Evolutionary conservation across 2,329 filamentous ascomycete genomes (phyloP).

Genomic region (Microcera coccophila): DNA sequence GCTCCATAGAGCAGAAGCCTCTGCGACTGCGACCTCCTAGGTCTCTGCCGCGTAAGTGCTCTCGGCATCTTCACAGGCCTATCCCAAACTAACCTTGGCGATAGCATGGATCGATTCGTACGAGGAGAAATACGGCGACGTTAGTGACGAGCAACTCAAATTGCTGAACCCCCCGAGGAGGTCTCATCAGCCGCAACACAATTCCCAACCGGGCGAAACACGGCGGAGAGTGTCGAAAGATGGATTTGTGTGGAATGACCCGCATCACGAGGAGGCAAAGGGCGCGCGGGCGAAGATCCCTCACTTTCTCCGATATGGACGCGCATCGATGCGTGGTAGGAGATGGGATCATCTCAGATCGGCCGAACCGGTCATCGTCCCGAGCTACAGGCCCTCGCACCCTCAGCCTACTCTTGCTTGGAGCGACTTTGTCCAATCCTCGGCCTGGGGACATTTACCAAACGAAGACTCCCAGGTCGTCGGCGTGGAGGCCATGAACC

Average conservation of each 20-base stretch:
- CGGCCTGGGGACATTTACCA: slow-evolving; percentile 45
- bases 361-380: slow-evolving; percentile 56
- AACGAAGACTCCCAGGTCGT: slow-evolving; percentile 49
- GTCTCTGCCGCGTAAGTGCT: slow-evolving; percentile 26
- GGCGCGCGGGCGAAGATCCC: slow-evolving; percentile 38
- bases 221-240: slow-evolving; percentile 45
- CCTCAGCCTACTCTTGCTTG: slow-evolving; percentile 44
- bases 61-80: slow-evolving; percentile 2
- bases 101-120: slow-evolving; percentile 51
- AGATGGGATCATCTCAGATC: slow-evolving; percentile 59
- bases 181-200: slow-evolving; percentile 40
- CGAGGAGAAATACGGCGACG: slow-evolving; percentile 38
- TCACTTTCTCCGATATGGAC: slow-evolving; percentile 46
- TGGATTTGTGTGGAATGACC: slow-evolving; percentile 44
- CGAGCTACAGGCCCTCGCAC: slow-evolving; percentile 41
- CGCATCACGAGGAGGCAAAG: slow-evolving; percentile 33
- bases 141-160: slow-evolving; percentile 37
- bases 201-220: slow-evolving; percentile 38
- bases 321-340: slow-evolving; percentile 44
- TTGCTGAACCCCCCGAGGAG: slow-evolving; percentile 39
- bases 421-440: slow-evolving; percentile 52
- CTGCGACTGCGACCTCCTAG: slow-evolving; percentile 22
- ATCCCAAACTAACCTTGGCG: slow-evolving; percentile 8
- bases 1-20: slow-evolving; percentile 13
- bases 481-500: slow-evolving; percentile 41